Conservation (phyloP, 805 yeast genomes). For the Metschnikowia kofuensis region DNA sequence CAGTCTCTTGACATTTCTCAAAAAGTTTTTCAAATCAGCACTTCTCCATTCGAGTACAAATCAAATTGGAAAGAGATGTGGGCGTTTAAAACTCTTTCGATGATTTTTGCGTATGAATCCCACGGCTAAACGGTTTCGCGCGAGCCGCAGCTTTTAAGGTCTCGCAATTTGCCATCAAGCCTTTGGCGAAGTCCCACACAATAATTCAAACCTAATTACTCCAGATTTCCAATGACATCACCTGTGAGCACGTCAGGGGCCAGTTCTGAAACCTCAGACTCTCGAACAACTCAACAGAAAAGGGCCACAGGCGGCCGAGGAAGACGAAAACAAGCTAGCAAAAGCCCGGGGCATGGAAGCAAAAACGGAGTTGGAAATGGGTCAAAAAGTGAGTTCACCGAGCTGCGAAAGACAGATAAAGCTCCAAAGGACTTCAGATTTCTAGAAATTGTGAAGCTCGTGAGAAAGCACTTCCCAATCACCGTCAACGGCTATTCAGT, state of each 20-base stretch:
- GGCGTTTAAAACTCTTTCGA: too few species aligned
- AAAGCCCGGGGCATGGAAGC: neutral
- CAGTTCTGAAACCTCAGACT: neutral
- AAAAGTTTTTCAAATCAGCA: too few species aligned
- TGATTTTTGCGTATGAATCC: too few species aligned
- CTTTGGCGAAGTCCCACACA: too few species aligned
- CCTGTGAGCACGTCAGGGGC: neutral
- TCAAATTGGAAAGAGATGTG: too few species aligned
- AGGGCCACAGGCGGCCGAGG: neutral
- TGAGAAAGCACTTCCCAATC: slow-evolving; percentile 30
- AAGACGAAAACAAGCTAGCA: neutral
- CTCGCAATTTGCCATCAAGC: neutral
- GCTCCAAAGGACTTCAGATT: slow-evolving; percentile 21
- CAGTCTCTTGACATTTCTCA: too few species aligned
- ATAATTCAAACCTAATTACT: too few species aligned
- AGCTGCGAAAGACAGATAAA: slow-evolving; percentile 3
- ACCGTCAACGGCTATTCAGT: slow-evolving; percentile 35
- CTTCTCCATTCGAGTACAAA: too few species aligned
- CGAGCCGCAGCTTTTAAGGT: neutral
- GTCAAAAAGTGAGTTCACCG: slow-evolving; percentile 1
- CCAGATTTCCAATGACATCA: too few species aligned
- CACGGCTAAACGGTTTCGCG: neutral
- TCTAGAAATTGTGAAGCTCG: slow-evolving; percentile 32
- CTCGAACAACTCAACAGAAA: neutral
- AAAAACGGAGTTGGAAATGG: neutral